phyloP scores from a whole-genome alignment of 768 basidiomycete genomes.

The Lactifluus hygrophoroides region DNA sequence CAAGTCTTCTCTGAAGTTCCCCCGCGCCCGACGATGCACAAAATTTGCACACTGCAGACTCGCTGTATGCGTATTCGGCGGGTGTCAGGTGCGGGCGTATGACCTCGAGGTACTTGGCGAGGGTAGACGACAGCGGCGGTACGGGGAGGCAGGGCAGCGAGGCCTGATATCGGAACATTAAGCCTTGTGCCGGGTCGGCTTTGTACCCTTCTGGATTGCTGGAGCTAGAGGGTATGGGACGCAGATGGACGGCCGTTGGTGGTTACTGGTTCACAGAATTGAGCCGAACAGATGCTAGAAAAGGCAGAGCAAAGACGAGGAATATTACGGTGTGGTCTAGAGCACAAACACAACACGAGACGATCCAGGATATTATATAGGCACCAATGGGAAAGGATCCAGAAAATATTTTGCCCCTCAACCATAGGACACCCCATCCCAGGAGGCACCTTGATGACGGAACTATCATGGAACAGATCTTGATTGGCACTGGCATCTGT shows the following conservation, averaged over 20 bases:
- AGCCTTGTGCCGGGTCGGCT: conserved; percentile 48
- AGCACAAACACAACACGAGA: conserved; percentile 1
- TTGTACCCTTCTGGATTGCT: conserved; percentile 37
- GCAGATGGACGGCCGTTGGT: background rate
- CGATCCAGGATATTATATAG: background rate
- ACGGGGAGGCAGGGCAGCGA: conserved; percentile 81
- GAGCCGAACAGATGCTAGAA: background rate
- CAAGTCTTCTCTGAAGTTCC: conserved; percentile 69
- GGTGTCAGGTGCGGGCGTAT: conserved; percentile 69
- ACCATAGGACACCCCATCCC: too few species aligned
- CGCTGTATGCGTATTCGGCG: conserved; percentile 51
- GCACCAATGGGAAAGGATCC: background rate
- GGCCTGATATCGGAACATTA: too few species aligned
- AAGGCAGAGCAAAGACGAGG: background rate
- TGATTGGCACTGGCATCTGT: too few species aligned
- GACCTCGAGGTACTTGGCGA: conserved; percentile 81
- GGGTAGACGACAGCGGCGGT: conserved; percentile 73
- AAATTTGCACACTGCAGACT: conserved; percentile 55
- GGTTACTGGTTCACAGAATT: background rate
- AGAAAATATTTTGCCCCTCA: too few species aligned
- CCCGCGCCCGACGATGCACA: conserved; percentile 56
- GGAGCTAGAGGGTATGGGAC: background rate
- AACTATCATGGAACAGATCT: too few species aligned
- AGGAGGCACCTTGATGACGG: too few species aligned
- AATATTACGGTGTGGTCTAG: background rate